Percentiles rank a stretch among this genome's conserved stretches.
Evolutionary conservation across 148 eudicot genomes (phyloP).

Genomic region (Amaranthus cruentus): DNA sequence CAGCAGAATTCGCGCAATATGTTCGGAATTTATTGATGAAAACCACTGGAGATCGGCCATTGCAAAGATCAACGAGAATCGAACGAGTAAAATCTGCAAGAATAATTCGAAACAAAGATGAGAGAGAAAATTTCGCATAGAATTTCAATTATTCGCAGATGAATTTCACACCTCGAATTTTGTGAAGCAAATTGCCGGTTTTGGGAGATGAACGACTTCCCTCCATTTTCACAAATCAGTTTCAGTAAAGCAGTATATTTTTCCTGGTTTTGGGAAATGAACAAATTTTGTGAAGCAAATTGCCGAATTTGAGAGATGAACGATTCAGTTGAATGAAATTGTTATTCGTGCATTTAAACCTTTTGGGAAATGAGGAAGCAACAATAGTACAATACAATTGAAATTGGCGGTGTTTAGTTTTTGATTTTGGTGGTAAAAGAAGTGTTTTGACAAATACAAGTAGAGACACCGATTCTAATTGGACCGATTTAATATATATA

Average conservation of each 20-base stretch:
- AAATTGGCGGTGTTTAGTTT: no score
- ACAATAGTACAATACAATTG: no score
- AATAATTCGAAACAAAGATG: background rate
- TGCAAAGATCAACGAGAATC: constrained; percentile 44
- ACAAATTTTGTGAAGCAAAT: no score
- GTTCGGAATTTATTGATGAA: constrained; percentile 63
- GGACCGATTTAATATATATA: no score
- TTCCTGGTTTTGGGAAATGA: background rate
- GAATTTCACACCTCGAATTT: constrained; percentile 46
- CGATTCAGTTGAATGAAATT: no score
- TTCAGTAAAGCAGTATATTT: background rate
- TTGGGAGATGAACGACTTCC: constrained; percentile 37
- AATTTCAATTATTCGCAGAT: background rate
- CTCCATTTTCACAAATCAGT: constrained; percentile 31
- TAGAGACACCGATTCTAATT: no score
- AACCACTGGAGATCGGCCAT: constrained; percentile 50
- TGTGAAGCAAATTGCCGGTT: constrained; percentile 41
- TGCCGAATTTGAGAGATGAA: no score
- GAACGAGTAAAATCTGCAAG: constrained; percentile 59
- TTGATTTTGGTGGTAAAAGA: no score
- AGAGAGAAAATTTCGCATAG: background rate
- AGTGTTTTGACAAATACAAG: no score
- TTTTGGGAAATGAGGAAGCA: no score
- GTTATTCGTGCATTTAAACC: no score
- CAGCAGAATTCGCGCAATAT: constrained; percentile 58